Conservation (phyloP, 768 basidiomycete genomes). For the Lyophyllum shimeji region DNA sequence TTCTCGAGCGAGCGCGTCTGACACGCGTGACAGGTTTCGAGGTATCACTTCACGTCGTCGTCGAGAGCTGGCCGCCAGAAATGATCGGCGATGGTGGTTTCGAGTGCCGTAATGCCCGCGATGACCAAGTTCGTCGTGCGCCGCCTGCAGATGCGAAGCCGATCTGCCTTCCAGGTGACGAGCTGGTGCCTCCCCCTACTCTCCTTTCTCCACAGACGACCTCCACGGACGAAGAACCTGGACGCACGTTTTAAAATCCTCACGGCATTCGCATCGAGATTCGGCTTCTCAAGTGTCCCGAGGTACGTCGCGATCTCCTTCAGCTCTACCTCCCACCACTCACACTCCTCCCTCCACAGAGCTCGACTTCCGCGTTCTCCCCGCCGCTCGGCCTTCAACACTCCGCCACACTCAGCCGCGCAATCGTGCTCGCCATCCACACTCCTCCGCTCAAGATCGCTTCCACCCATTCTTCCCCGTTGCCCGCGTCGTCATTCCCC, state of each 20-base stretch:
- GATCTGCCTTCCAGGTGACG: no score
- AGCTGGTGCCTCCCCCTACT: no score
- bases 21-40: constrained; percentile 32
- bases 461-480: background rate
- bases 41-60: constrained; percentile 28
- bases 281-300: background rate
- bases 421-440: background rate
- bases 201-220: no score
- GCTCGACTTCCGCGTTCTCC: no score
- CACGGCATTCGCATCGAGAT: background rate
- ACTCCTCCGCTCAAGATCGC: background rate
- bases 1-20: constrained; percentile 23
- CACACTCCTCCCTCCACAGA: background rate
- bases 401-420: background rate
- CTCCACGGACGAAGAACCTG: background rate
- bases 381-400: no score
- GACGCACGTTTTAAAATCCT: background rate
- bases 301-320: background rate
- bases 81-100: background rate
- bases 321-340: background rate
- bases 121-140: constrained; percentile 21
- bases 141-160: constrained; percentile 18
- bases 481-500: background rate
- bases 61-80: constrained; percentile 24
- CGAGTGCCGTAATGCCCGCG: constrained; percentile 8